These are phyloP conservation scores for Boletellus dicymbophilus DNA, from an alignment of 1,284 basidiomycete species.

Conservation along the genomic window DNA sequence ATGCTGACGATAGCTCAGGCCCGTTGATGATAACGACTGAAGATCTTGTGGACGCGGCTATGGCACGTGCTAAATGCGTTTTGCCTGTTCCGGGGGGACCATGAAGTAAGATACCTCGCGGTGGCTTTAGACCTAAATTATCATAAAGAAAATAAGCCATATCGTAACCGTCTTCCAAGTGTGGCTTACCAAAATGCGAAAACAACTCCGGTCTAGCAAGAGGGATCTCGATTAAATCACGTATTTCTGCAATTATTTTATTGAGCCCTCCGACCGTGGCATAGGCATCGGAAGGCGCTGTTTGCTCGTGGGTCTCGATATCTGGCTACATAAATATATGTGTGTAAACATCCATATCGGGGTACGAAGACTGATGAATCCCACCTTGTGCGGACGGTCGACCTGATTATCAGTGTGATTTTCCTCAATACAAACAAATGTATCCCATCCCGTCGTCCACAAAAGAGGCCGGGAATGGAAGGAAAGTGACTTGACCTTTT, in stretches of 20 bases:
- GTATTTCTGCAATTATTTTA: conserved; percentile 87
- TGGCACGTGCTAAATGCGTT: conserved; percentile 89
- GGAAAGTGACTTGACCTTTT: conserved; percentile 43
- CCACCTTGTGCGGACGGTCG: conserved; percentile 35
- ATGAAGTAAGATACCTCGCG: conserved; percentile 87
- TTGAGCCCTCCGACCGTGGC: conserved; percentile 86
- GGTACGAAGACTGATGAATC: conserved; percentile 5
- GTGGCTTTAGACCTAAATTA: conserved; percentile 77
- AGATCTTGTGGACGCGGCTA: conserved; percentile 79
- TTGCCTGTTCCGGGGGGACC: conserved; percentile 96
- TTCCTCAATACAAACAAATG: conserved; percentile 49
- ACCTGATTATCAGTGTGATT: conserved; percentile 21
- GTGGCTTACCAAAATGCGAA: conserved; percentile 73
- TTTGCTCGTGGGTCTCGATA: conserved; percentile 45
- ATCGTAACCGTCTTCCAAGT: conserved; percentile 1
- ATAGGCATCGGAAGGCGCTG: conserved; percentile 54
- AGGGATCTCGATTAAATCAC: conserved; percentile 94
- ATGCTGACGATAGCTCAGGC: conserved; percentile 92
- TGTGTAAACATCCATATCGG: conserved; percentile 11
- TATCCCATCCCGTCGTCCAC: conserved; percentile 68
- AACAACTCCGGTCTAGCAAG: conserved; percentile 90
- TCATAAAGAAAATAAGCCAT: conserved; percentile 10
- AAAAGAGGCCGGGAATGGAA: conserved; percentile 40
- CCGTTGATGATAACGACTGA: conserved; percentile 91
- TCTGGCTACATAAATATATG: conserved; percentile 37